Percentiles rank a stretch among this genome's conserved stretches.
These are phyloP conservation scores for Pestalotiopsis sp. DNA, from an alignment of 2,329 filamentous ascomycete species.

Conservation along the genomic window DNA sequence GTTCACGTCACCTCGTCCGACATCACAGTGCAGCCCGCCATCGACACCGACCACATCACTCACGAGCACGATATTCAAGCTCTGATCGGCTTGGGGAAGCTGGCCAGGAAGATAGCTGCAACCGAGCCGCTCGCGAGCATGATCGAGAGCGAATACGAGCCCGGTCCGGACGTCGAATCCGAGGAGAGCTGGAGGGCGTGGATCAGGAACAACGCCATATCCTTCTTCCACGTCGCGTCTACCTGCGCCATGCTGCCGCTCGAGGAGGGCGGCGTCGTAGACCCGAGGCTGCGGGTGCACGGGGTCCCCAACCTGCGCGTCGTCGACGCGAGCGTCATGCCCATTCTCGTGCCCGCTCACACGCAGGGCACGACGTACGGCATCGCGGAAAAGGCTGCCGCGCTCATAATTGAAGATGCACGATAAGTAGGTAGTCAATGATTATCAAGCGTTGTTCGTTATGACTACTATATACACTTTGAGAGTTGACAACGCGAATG, in stretches of 20 bases:
- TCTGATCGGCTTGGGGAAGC: conserved; percentile 32
- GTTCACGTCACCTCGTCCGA: conserved; percentile 43
- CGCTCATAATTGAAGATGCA: conserved; percentile 1
- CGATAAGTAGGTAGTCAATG: not conserved
- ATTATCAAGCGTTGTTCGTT: not conserved
- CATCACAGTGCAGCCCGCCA: conserved; percentile 33
- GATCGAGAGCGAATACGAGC: conserved; percentile 10
- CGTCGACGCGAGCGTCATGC: conserved; percentile 45
- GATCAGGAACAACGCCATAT: not conserved
- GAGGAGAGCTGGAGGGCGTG: conserved; percentile 13
- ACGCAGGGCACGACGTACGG: conserved; percentile 51
- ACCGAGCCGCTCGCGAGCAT: conserved; percentile 4
- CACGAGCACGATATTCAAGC: conserved; percentile 28
- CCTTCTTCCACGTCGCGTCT: conserved; percentile 37
- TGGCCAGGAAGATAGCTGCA: not conserved
- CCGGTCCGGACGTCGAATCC: not conserved
- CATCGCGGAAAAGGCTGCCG: conserved; percentile 40
- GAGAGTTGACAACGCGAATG: not conserved
- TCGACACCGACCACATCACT: conserved; percentile 40
- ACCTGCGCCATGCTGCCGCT: conserved; percentile 43
- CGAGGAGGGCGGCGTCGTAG: conserved; percentile 43
- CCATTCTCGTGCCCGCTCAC: conserved; percentile 44
- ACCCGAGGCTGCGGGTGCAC: conserved; percentile 40
- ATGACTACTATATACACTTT: not conserved
- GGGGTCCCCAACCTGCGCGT: conserved; percentile 45